phyloP scores from a whole-genome alignment of 306 rosid species.

The Prunus davidiana region DNA sequence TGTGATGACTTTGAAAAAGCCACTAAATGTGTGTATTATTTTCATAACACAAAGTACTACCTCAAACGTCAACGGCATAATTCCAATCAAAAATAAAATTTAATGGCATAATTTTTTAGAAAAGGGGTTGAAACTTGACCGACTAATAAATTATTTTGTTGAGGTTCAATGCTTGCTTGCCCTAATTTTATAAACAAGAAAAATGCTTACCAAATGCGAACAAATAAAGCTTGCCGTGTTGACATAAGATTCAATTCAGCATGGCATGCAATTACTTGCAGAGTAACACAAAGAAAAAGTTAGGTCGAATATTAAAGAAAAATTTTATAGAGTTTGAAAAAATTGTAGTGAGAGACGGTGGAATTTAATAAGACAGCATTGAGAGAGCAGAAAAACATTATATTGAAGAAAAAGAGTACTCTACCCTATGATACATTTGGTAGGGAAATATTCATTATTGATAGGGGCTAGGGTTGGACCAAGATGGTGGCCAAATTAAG shows the following conservation, averaged over 20 bases:
- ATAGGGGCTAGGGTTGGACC: background rate
- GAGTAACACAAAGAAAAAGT: background rate
- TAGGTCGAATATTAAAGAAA: slow-evolving; percentile 2
- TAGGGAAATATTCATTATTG: background rate
- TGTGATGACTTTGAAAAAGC: slow-evolving; percentile 12
- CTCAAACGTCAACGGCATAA: background rate
- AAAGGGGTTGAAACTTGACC: slow-evolving; percentile 21
- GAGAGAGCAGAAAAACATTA: background rate
- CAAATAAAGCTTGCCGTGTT: background rate
- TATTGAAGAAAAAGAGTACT: background rate
- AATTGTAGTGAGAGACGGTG: background rate
- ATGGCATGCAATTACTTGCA: background rate
- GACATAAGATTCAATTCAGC: background rate
- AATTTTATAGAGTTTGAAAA: background rate
- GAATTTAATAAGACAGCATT: slow-evolving; percentile 1
- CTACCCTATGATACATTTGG: background rate
- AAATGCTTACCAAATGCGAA: background rate
- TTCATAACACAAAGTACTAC: background rate
- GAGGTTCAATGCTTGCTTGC: background rate
- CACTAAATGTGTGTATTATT: background rate
- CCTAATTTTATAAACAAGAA: background rate
- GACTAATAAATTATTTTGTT: background rate
- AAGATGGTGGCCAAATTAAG: background rate
- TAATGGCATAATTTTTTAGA: background rate
- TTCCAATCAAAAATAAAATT: background rate